Base-by-base conservation (phyloP, 2,329 filamentous ascomycete genomes). In the Periconia macrospinosa region DNA sequence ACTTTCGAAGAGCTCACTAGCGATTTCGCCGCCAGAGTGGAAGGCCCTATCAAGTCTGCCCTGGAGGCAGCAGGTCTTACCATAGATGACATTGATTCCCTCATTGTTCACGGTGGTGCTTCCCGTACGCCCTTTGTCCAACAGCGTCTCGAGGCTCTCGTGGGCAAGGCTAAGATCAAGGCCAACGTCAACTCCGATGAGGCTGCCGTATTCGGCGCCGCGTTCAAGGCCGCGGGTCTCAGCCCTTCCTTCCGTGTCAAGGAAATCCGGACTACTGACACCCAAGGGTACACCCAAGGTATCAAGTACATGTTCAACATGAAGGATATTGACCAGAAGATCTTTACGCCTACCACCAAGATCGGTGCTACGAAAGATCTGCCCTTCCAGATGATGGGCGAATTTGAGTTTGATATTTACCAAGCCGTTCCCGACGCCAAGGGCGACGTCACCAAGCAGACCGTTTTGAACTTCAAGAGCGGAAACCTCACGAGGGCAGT, bases 221-320 rank as follows among this genome's bases (percentile, higher is more conserved):
- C 89, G 27, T 97, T 99, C 82, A 91, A 92, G 70, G 94, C 91
- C 47, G 94, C 94, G 49, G 86, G 91, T 63, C 82, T 99, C 54
- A 97, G 91, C 76, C 92, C 93, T 41, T 93, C 90, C 72, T 99
- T 99, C 86, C 88, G 92, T 57, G 94, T 99, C 70, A 99, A 97
- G 82, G 94, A 97, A 70, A 99, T 99, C 61, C 84, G 90, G 54
- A 85, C 90, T 48, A 83, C 80, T n/a, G 94, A 99, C 65, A 85
- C 83, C 19, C 84, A 90, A 41, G 81, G 82, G 42, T 97, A 94
- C 71, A 79, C 86, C 2, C 83, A 89, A 27, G 86, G 86, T 52
- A 83, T 96, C 65, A 89, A 88, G 72, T 96, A 91, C 84, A 84
- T 79, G 37, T 81, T 84, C 53, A 86, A 89, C 58, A 83, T 84